Evolutionary conservation across 2,329 filamentous ascomycete genomes (phyloP), one percentile per base, ranked within the genome.

Genomic region (Chrysosporium queenslandicum): DNA sequence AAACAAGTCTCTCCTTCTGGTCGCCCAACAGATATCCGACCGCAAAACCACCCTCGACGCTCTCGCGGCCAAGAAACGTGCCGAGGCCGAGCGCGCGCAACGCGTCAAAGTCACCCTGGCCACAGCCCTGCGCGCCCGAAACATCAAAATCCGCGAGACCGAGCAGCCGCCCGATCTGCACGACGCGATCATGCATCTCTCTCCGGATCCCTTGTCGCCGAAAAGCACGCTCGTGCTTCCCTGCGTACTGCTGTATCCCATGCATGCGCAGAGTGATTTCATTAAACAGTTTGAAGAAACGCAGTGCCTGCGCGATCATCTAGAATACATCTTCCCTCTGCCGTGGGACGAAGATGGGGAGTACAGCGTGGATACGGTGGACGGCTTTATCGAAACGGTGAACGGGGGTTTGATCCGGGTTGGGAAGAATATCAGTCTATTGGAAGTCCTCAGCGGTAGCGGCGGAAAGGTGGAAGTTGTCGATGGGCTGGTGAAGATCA

Each of bases 361-460:
- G 61, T 96, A 95, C 68, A 78, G 72, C 0, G 60, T 76, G 1
- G 74, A 74, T 0, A 74, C 70, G 0, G 87, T 95, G 3, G 89
- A 95, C 60, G 92, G 87, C 63, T 97, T 87, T 68, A 85, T 94
- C 74, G 89, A 96, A 73, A 97, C 89, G 0, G 70, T 71, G 3
- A 73, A 75, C 0, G 89, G 89, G 0, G 89, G 90, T 0, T 68
- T 98, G 61, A 80, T 95, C 62, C 96, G 94, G 72, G 83, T 90
- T 20, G 91, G 92, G 45, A 90, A 87, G 77, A 92, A 91, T 64
- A 77, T 92, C 58, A 74, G 80, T 18, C 67, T 97, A 59, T 68
- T 88, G 47, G 86, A 88, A 72, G 78, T 91, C 27, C 69, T 97
- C 57, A 75, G 16, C 29, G 48, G 29, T 3, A 34, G 47, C 18